Base-by-base conservation (phyloP, 768 basidiomycete species). In the Tubosaeta sp. region DNA sequence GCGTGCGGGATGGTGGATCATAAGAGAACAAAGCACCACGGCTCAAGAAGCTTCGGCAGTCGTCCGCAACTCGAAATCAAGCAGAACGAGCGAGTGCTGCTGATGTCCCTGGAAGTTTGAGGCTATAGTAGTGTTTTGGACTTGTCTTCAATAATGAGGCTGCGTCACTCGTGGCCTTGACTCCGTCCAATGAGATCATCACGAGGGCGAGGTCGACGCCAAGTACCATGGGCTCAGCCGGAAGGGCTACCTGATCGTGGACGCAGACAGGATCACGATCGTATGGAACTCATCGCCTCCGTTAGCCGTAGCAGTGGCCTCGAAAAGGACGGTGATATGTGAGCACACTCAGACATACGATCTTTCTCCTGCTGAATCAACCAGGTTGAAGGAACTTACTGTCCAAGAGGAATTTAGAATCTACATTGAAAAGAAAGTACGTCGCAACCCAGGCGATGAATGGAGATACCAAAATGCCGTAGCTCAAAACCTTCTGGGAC, bases 221-320 rank as follows among this genome's bases (percentile, higher is more conserved):
- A 31, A n/a, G 37, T 53, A 52, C 4, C 43, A 27, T 46, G 26
- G 16, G 12, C 43, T 13, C 54, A 33, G 13, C 35, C 17, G 11
- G 33, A 44, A 50, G 27, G 22, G 26, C 46, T 37, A 37, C n/a
- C 37, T 32, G 34, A 16, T 13, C 17, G 44, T 34, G 10, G 26
- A 10, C 43, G 26, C 12, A n/a, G 35, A n/a, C 42, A 38, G 44
- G 46, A 53, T 45, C 59, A 46, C 22, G 22, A 22, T 51, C 76
- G 72, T 41, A 84, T 88, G 82, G 81, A 86, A 52, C 70, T 78
- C 46, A 78, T 90, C 44, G 77, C 87, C 2, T 86, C 86, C 2
- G 80, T 89, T 43, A 90, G 88, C 62, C 76, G 88, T 37, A 88
- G 86, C 59, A 84, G 88, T 57, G 87, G 88, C 10, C 64, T 89